These are phyloP conservation scores for Hanseniaspora hatyaiensis DNA, from an alignment of 805 yeast species.

Conservation along the genomic window DNA sequence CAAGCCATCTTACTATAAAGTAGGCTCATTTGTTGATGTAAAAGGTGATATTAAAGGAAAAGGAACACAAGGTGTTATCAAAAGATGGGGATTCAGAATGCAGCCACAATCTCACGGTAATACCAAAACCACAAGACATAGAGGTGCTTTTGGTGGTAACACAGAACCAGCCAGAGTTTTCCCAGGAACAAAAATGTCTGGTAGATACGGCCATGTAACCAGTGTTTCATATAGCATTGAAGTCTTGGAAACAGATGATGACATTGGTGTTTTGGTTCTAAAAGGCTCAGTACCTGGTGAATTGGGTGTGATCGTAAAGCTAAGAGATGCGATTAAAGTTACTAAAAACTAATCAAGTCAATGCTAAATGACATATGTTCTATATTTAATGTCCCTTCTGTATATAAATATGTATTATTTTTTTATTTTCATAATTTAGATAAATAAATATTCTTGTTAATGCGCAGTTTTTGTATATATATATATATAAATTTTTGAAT, in stretches of 20 bases:
- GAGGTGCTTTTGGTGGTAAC: slow-evolving; percentile 94
- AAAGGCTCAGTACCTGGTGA: slow-evolving; percentile 92
- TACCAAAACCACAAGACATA: slow-evolving; percentile 82
- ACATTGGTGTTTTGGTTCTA: slow-evolving; percentile 65
- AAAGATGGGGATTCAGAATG: slow-evolving; percentile 82
- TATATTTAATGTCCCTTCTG: too few species aligned
- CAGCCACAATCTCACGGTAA: slow-evolving; percentile 92
- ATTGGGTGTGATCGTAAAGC: slow-evolving; percentile 56
- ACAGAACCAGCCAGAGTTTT: slow-evolving; percentile 92
- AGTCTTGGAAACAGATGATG: slow-evolving; percentile 70
- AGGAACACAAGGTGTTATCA: slow-evolving; percentile 97
- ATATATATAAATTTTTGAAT: not conserved
- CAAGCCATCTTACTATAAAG: slow-evolving; percentile 69
- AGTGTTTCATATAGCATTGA: slow-evolving; percentile 66
- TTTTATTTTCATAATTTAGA: too few species aligned
- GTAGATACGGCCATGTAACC: slow-evolving; percentile 76
- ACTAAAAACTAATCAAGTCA: not conserved
- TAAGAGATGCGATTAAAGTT: slow-evolving; percentile 65
- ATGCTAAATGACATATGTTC: too few species aligned
- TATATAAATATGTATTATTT: too few species aligned
- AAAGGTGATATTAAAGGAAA: slow-evolving; percentile 78
- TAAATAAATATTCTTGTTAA: too few species aligned
- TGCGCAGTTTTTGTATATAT: too few species aligned
- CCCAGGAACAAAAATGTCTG: slow-evolving; percentile 98
- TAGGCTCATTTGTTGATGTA: slow-evolving; percentile 76